Evolutionary conservation across 108 stramenopile genomes (phyloP), one percentile per base, ranked within the genome.

Genomic region (Aurantiochytrium sp.): DNA sequence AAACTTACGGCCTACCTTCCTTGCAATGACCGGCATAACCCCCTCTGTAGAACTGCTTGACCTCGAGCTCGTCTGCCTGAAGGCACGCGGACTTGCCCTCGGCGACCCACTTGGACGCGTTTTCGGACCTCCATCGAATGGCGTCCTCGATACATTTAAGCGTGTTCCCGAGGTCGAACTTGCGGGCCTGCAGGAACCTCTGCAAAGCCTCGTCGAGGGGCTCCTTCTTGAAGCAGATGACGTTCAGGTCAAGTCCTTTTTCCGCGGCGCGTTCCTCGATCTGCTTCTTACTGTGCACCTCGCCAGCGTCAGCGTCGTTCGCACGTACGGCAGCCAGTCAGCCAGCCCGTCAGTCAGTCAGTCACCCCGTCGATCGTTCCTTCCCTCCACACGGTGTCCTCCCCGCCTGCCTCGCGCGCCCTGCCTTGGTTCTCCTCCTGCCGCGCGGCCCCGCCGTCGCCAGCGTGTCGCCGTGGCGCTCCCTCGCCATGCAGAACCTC

Each of bases 121-220:
- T 53, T 45, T 83, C 49, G 25, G 19, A 45, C 14, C 76, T 0
- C 76, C 76, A 83, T 12, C 5, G n/a, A 12, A 83, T 53, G 51
- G 76, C 76, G n/a, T 21, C 12, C n/a, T 21, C 8, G 58, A 72
- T 53, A 5, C 59, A 45, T n/a, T 5, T 2, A 14, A 88, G 12
- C 42, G 90, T 73, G 8, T 44, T 44, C 18, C 60, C 88, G 19
- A 88, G 44, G 45, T 83, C 57, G 60, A 60, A 90, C 69, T 90
- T 90, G 57, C 90, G 60, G 5, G 90, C 90, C 5, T 87, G 90
- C 88, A 90, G 35, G 71, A 90, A 88, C 53, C 90, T 25, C 53
- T 21, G 19, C n/a, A n/a, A 5, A 14, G 57, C 87, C 18, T 88
- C 59, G 19, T 88, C 87, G n/a, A 44, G 23, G 6, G 64, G 42